Percentiles rank a stretch among this genome's conserved stretches.
Conservation (phyloP, 2,329 filamentous ascomycete species). For the Onygenales sp. region DNA sequence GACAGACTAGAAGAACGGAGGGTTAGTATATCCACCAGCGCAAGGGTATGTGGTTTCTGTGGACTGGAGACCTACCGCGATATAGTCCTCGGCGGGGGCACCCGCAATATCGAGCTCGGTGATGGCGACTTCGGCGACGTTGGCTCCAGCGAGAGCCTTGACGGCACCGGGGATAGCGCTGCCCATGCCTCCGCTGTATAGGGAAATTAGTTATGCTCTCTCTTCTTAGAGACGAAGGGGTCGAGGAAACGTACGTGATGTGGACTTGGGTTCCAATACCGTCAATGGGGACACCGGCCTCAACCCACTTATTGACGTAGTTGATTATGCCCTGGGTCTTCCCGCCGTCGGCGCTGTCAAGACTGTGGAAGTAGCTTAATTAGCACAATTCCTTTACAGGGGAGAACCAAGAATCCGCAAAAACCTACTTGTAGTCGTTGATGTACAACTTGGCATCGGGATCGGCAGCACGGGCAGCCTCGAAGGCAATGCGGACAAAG, state of each 20-base stretch:
- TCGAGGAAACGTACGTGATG: conserved; percentile 23
- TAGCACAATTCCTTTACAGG: not conserved
- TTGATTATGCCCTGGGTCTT: conserved; percentile 51
- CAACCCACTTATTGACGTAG: conserved; percentile 56
- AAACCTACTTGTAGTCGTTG: conserved; percentile 51
- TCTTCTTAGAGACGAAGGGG: not conserved
- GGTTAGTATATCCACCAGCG: not conserved
- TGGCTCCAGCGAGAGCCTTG: conserved; percentile 42
- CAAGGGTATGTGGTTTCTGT: not conserved
- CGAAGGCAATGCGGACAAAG: conserved; percentile 62
- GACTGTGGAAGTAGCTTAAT: conserved; percentile 40
- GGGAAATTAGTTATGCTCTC: not conserved
- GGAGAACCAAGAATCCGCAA: not conserved
- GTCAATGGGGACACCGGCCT: conserved; percentile 55
- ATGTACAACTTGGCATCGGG: conserved; percentile 62
- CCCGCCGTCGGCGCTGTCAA: conserved; percentile 49
- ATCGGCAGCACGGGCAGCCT: conserved; percentile 57
- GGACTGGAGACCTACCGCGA: conserved; percentile 25
- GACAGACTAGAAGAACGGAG: conserved; percentile 20
- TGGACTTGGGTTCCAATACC: conserved; percentile 55
- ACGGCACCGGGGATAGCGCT: conserved; percentile 28
- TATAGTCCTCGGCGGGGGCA: conserved; percentile 48
- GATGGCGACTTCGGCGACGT: conserved; percentile 49
- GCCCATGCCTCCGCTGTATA: not conserved
- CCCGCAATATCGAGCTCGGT: conserved; percentile 60